Base-by-base conservation (phyloP, 1,284 basidiomycete genomes). In the Sanghuangporus baumii region DNA sequence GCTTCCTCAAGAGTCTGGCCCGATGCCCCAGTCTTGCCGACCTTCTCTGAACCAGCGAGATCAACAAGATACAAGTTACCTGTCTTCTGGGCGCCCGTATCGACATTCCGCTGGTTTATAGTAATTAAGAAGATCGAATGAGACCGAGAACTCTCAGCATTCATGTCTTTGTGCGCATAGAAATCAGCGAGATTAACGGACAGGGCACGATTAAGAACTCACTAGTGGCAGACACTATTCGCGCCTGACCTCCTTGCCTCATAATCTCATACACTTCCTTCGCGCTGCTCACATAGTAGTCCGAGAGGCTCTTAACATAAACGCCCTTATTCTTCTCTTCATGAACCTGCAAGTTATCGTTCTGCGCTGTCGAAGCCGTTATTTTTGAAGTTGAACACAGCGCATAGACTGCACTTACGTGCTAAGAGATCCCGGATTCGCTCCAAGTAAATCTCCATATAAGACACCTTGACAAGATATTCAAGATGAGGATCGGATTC, bases 361-460 rank as follows among this genome's bases (percentile, higher is more conserved):
- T 98, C 77, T 96, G 93, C 46, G 97, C 95, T 98, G 70, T 36
- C 67, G 64, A 48, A 61, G 12, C n/a, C 3, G 47, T 52, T 31
- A 20, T 11, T 37, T 31, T 55, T 54, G 31, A 46, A 41, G 52
- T 60, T 54, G 48, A n/a, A 3, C 26, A 16, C 9, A 20, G 16
- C n/a, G 5, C 26, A 47, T 57, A 43, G 41, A 59, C 26, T 47
- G 12, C 26, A 84, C 94, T 74, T 75, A 98, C 96, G 97, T 63
- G 95, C 91, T 62, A 99, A 83, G 65, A 99, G 77, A 82, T 99
- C 97, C 63, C 96, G 86, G 70, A 99, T 96, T 68, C 89, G 87
- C 77, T 99, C 97, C 73, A 99, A 85, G 78, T 99, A 99, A 68
- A 99, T 99, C 76, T 99, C 97, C 95, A 99, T 98, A 76, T 99